phyloP scores from a whole-genome alignment of 176 grass and related monocot species.

The Dactylis glomerata region DNA sequence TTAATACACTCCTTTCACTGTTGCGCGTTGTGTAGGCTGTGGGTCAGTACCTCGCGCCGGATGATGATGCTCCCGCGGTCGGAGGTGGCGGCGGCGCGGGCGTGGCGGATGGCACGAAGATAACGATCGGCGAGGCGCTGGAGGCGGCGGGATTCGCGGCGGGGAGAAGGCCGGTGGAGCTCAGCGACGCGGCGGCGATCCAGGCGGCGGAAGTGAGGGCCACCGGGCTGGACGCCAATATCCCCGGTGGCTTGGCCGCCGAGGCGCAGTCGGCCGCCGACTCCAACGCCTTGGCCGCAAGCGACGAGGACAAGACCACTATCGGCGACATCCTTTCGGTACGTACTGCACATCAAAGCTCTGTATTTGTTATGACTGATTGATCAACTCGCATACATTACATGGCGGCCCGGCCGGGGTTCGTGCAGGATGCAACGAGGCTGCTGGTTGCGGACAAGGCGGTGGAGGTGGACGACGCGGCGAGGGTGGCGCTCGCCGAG shows the following conservation, averaged over 20 bases:
- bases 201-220: constrained; percentile 52
- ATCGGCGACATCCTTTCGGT: constrained; percentile 61
- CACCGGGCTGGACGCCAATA: constrained; percentile 30
- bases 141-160: constrained; percentile 44
- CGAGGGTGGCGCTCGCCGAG: constrained; percentile 46
- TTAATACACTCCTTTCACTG: too few relatives aligned
- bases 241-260: constrained; percentile 40
- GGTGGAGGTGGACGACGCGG: constrained; percentile 53
- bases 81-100: neutral
- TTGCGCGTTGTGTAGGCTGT: neutral
- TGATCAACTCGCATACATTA: neutral
- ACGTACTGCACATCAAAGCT: neutral
- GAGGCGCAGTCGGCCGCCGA: constrained; percentile 43
- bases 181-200: constrained; percentile 68
- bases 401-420: neutral
- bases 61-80: neutral
- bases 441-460: constrained; percentile 53
- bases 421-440: constrained; percentile 37
- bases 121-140: constrained; percentile 69
- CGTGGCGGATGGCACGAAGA: neutral
- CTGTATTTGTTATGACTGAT: neutral
- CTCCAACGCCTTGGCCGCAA: constrained; percentile 22
- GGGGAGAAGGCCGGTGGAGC: constrained; percentile 41
- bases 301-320: constrained; percentile 53
- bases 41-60: constrained; percentile 28